Conservation (phyloP, 2,329 filamentous ascomycete species). For the Clathrospora elynae region DNA sequence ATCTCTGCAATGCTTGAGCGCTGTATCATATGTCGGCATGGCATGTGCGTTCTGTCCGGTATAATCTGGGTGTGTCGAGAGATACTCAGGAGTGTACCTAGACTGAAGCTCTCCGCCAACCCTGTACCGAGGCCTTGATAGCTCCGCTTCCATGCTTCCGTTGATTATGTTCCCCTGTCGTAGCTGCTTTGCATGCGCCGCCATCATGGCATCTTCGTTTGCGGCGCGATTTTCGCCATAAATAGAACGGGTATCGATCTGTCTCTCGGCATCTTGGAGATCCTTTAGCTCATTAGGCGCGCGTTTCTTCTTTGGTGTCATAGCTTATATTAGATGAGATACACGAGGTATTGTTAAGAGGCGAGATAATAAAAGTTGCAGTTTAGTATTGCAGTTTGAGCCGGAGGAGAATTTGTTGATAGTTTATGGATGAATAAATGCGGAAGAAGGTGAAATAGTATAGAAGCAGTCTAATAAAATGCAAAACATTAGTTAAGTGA, state of each 20-base stretch:
- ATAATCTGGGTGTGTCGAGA: slow-evolving; percentile 15
- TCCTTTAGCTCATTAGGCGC: no score
- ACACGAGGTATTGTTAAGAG: no score
- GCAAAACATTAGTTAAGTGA: no score
- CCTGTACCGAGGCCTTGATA: slow-evolving; percentile 20
- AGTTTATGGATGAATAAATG: no score
- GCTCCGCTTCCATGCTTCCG: slow-evolving; percentile 14
- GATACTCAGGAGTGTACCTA: slow-evolving; percentile 20
- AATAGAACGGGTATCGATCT: slow-evolving; percentile 13
- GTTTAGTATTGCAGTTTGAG: no score
- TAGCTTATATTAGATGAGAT: no score
- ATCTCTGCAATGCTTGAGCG: slow-evolving; percentile 16
- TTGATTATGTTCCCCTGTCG: slow-evolving; percentile 14
- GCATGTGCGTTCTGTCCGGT: slow-evolving; percentile 10
- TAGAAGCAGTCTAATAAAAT: no score
- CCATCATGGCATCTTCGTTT: slow-evolving; percentile 20
- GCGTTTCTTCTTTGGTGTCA: no score
- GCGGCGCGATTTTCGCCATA: slow-evolving; percentile 27
- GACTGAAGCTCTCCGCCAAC: slow-evolving; percentile 13
- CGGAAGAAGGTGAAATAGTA: no score
- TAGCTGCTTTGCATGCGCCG: slow-evolving; percentile 14
- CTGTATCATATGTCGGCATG: slow-evolving; percentile 19
- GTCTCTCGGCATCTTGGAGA: no score
- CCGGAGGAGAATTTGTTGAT: no score
- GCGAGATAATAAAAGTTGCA: no score